Base-by-base conservation (phyloP, 495 filamentous ascomycete species). In the Podospora conica region DNA sequence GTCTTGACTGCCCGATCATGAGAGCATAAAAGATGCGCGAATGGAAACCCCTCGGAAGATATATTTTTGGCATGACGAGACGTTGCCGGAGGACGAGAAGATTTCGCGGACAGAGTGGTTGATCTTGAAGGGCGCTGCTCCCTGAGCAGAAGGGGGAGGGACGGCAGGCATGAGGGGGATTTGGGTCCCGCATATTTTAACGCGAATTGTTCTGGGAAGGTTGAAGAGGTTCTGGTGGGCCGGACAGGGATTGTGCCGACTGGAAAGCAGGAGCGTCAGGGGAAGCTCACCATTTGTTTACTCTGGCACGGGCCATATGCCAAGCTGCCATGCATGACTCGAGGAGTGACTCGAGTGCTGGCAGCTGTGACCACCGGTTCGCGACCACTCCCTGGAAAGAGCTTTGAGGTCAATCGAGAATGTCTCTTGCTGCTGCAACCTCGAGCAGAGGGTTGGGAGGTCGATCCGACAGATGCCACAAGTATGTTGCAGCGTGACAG, bases 121-220 rank as follows among this genome's bases (percentile, higher is more conserved):
- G 12, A 93, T 96, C 3, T 96, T 97, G 74, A 93, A 96, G 75
- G 93, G 96, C 71, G 87, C 87, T 20, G 91, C 96, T 12, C 86
- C 89, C 0, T 93, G 93, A 1, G 88, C 94, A 0, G 93, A 97
- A 76, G 84, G 91, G 6, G 93, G 90, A 23, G 76, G 93, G 58
- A 82, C 93, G 67, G 93, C 93, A 0, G 93, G 92, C 0, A 96
- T 96, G 93, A 83, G 90, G 69, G 91, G 91, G 11, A 80, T 93
- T 0, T 97, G 93, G 93, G 88, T 88, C 59, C 93, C 93, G 18
- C 91, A 96, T 82, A 82, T 57, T 71, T 97, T 56, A 71, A 85
- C 67, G 78, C 79, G 63, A 85, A 89, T 70, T 94, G 88, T 71
- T 73, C 75, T 54, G 91, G 87, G 0, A 82, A 84, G 54, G 89